phyloP scores from a whole-genome alignment of 2,329 filamentous ascomycete species.

The Ceratocystis huliohia region DNA sequence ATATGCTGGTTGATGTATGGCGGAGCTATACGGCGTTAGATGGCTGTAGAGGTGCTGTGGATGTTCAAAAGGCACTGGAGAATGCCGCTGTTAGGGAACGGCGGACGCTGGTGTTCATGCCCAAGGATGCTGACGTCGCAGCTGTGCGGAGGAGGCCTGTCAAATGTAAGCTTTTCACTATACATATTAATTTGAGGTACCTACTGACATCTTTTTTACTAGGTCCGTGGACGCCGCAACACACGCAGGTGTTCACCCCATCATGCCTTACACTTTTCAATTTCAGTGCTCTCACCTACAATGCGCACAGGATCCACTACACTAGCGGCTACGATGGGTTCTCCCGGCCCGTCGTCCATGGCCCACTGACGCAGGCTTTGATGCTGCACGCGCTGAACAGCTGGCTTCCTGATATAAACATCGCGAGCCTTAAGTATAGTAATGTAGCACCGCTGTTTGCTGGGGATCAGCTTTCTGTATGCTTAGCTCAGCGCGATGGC shows the following conservation, averaged over 20 bases:
- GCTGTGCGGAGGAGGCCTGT: constrained; percentile 23
- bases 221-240: constrained; percentile 10
- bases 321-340: constrained; percentile 61
- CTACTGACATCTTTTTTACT: not conserved
- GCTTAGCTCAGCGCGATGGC: constrained; percentile 37
- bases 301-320: constrained; percentile 86
- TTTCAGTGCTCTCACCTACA: constrained; percentile 83
- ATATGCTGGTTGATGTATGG: constrained; percentile 40
- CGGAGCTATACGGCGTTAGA: constrained; percentile 33
- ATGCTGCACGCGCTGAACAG: constrained; percentile 42
- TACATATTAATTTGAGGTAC: not conserved
- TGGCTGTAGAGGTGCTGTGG: constrained; percentile 15
- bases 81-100: constrained; percentile 34
- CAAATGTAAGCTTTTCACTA: constrained; percentile 24
- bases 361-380: constrained; percentile 65
- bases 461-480: constrained; percentile 56
- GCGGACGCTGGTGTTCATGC: constrained; percentile 42
- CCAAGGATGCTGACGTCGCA: constrained; percentile 25
- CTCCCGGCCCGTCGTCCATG: constrained; percentile 66
- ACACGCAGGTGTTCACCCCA: constrained; percentile 44
- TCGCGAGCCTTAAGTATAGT: constrained; percentile 57
- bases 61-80: constrained; percentile 18
- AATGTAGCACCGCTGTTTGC: constrained; percentile 75
- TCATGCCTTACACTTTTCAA: constrained; percentile 66
- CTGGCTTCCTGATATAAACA: constrained; percentile 24